phyloP scores from a whole-genome alignment of 305 asterid genomes.

The Solanum hybrid region DNA sequence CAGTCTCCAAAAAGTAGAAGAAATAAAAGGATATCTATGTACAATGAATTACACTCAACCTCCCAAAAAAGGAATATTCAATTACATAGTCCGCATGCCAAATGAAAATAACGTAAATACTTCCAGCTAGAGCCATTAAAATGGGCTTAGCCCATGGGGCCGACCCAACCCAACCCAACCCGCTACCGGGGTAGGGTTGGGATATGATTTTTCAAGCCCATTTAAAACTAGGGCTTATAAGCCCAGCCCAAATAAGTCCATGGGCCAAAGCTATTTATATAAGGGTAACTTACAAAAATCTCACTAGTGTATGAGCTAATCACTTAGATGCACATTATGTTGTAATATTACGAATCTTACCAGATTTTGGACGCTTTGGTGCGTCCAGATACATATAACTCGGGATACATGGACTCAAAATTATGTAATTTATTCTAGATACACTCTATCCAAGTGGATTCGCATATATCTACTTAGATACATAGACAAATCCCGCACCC shows the following conservation, averaged over 20 bases:
- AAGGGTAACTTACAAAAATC: background rate
- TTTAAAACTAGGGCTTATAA: background rate
- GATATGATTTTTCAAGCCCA: background rate
- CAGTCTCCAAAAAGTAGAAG: background rate
- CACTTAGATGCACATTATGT: background rate
- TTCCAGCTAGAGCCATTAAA: background rate
- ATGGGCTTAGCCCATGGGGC: background rate
- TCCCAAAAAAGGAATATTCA: background rate
- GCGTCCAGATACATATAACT: background rate
- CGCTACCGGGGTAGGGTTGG: background rate
- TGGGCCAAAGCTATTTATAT: background rate
- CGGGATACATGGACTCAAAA: background rate
- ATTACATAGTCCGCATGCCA: background rate
- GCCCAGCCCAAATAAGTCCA: background rate
- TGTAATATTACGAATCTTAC: background rate
- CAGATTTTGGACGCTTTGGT: background rate
- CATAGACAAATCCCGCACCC: background rate
- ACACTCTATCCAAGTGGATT: background rate
- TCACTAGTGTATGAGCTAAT: background rate
- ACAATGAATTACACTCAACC: background rate
- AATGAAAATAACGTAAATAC: slow-evolving; percentile 1
- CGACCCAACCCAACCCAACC: background rate
- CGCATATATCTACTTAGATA: background rate
- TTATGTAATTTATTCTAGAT: background rate
- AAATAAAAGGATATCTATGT: background rate